Evolutionary conservation across 1,139 yeast species (phyloP).

Genomic region (Suhomyces bribrorum): DNA sequence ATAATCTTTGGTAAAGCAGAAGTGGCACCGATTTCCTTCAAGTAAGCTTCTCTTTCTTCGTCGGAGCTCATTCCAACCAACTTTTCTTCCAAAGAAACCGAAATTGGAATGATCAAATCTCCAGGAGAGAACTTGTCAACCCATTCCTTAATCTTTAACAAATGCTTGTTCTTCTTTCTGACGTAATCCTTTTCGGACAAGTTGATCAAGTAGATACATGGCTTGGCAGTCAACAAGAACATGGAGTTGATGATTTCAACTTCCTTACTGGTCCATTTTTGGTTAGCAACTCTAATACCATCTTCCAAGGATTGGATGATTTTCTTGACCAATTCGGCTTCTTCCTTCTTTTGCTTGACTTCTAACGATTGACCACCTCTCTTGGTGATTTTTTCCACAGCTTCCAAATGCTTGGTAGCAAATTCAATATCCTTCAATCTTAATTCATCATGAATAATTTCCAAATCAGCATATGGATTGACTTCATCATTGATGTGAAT

Average conservation of each 20-base stretch:
- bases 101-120: conserved; percentile 90
- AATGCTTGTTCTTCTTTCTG: conserved; percentile 96
- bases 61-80: conserved; percentile 85
- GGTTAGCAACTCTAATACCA: conserved; percentile 91
- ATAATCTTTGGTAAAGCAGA: conserved; percentile 90
- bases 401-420: conserved; percentile 86
- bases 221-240: conserved; percentile 92
- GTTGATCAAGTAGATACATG: conserved; percentile 92
- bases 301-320: conserved; percentile 74
- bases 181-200: conserved; percentile 91
- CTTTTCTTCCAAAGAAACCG: conserved; percentile 91
- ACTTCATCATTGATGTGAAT: conserved; percentile 98
- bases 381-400: conserved; percentile 79
- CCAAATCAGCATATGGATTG: conserved; percentile 92
- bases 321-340: conserved; percentile 75
- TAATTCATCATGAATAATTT: conserved; percentile 87
- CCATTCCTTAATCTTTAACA: conserved; percentile 93
- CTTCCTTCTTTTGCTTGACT: conserved; percentile 92
- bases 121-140: conserved; percentile 93
- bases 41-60: conserved; percentile 90
- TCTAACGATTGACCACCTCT: conserved; percentile 97
- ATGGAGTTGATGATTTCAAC: conserved; percentile 85
- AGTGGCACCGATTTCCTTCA: conserved; percentile 79
- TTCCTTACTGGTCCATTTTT: conserved; percentile 85
- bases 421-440: conserved; percentile 97